Evolutionary conservation across 352 stramenopile species (phyloP).

Genomic region (Pythium brachiatum): DNA sequence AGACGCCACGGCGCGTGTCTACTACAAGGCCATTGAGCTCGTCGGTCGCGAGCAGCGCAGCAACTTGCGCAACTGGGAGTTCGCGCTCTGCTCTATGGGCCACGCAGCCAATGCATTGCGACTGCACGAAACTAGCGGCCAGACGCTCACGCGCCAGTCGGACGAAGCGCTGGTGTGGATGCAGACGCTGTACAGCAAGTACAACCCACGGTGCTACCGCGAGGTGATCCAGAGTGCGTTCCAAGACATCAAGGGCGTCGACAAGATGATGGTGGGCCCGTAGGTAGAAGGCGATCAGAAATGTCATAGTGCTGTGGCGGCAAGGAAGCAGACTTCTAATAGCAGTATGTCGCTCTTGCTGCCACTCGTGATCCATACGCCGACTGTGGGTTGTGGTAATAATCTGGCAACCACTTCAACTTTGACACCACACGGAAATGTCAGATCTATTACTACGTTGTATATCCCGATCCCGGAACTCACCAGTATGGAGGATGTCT

Average conservation of each 20-base stretch:
- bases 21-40: slow-evolving; percentile 58
- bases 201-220: slow-evolving; percentile 53
- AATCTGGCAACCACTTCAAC: too few relatives aligned
- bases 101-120: slow-evolving; percentile 39
- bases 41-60: slow-evolving; percentile 37
- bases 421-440: too few relatives aligned
- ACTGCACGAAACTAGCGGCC: slow-evolving; percentile 37
- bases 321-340: too few relatives aligned
- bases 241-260: slow-evolving; percentile 29
- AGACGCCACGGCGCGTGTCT: slow-evolving; percentile 26
- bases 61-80: slow-evolving; percentile 46
- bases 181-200: slow-evolving; percentile 40
- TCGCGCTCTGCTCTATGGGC: slow-evolving; percentile 41
- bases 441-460: too few relatives aligned
- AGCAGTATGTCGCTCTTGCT: too few relatives aligned
- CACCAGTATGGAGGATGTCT: too few relatives aligned
- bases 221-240: slow-evolving; percentile 49
- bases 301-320: too few relatives aligned
- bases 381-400: too few relatives aligned
- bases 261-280: slow-evolving; percentile 29
- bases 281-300: too few relatives aligned
- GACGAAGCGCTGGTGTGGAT: slow-evolving; percentile 50
- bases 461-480: too few relatives aligned
- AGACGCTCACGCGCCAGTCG: slow-evolving; percentile 41
- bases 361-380: too few relatives aligned